These are phyloP conservation scores for Emmonsia crescens DNA, from an alignment of 2,329 filamentous ascomycete genomes.

Conservation along the genomic window DNA sequence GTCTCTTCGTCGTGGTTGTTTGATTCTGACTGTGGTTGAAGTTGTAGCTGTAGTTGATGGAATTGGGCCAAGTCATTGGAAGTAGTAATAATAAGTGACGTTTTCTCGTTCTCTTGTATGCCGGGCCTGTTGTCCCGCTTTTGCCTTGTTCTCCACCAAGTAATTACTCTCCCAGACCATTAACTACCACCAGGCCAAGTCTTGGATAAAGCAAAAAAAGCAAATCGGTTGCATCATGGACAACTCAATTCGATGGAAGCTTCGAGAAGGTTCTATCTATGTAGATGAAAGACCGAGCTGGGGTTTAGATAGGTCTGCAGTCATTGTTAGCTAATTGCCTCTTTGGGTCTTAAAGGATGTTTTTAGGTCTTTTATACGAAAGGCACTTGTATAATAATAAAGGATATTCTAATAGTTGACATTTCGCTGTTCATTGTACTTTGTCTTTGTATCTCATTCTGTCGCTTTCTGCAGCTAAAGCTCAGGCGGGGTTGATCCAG, in stretches of 20 bases:
- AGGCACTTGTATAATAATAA: neutral
- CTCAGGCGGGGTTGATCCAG: neutral
- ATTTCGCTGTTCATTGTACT: neutral
- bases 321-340: neutral
- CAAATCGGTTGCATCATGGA: slow-evolving; percentile 3
- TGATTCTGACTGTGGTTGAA: neutral
- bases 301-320: neutral
- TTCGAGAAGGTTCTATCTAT: slow-evolving; percentile 28
- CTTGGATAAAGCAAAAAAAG: neutral
- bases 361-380: too few relatives aligned
- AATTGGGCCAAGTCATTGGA: neutral
- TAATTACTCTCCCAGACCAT: too few relatives aligned
- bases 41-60: neutral
- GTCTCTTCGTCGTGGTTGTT: neutral
- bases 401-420: neutral
- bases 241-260: slow-evolving; percentile 17
- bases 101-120: neutral
- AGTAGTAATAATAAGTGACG: neutral
- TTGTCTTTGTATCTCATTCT: too few relatives aligned
- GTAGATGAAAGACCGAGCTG: neutral
- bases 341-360: neutral
- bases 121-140: too few relatives aligned
- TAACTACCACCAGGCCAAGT: neutral
- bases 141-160: neutral
- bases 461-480: neutral